Percentiles rank a stretch among this genome's conserved stretches.
These are phyloP conservation scores for Talaromyces sp. DNA, from an alignment of 2,329 filamentous ascomycete species.

Conservation along the genomic window DNA sequence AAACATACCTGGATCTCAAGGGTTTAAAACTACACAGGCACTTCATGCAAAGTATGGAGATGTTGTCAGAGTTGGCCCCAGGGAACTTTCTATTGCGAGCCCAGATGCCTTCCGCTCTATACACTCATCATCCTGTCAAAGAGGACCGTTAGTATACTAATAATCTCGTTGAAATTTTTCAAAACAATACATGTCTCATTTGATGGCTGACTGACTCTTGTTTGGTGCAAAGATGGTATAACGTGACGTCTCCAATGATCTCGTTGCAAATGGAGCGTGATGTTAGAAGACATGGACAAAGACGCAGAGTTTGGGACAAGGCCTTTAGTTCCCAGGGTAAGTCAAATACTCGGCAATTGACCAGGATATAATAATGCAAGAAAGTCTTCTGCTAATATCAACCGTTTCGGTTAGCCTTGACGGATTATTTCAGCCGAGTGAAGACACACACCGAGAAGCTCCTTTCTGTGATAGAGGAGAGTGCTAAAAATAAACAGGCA, in stretches of 20 bases:
- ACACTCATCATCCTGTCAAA: too few species aligned
- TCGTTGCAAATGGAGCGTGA: conserved; percentile 46
- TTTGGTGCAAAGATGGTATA: too few species aligned
- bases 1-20: too few species aligned
- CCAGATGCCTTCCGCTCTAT: conserved; percentile 32
- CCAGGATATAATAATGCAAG: conserved; percentile 44
- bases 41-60: conserved; percentile 29
- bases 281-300: conserved; percentile 39
- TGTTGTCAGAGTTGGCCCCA: conserved; percentile 40
- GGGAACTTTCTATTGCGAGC: conserved; percentile 39
- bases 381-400: conserved; percentile 45
- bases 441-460: too few species aligned
- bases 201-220: too few species aligned
- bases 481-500: conserved; percentile 8
- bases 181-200: neutral
- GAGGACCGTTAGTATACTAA: too few species aligned
- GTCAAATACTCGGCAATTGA: too few species aligned
- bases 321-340: too few species aligned
- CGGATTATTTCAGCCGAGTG: too few species aligned
- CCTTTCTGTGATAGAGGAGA: neutral
- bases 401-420: neutral
- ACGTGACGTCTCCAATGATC: conserved; percentile 24
- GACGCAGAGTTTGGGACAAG: conserved; percentile 45
- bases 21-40: too few species aligned
- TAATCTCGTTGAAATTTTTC: conserved; percentile 8